Evolutionary conservation across 805 yeast species (phyloP), one percentile per base, ranked within the genome.

Genomic region (Wickerhamiella lipophila): DNA sequence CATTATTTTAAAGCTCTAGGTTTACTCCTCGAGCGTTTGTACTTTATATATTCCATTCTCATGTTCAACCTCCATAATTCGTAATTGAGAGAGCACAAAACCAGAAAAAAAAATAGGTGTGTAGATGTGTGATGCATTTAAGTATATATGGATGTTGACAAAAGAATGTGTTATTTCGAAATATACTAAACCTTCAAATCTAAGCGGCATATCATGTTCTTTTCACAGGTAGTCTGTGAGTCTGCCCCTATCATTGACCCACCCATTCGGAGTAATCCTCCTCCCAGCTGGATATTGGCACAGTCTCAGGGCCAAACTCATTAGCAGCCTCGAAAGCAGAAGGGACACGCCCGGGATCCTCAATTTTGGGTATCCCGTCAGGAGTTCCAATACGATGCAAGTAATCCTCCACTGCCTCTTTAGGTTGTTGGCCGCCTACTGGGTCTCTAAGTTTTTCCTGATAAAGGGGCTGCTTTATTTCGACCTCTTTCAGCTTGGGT

Each of bases 341-440:
- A 6, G 29, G 36, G 19, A 47, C 13, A 11, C 9, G 19, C 22
- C n/a, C 41, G 5, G 19, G 19, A 4, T 32, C 19, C 6, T 32
- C 38, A n/a, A 6, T 7, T 32, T 32, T 32, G 11, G 38, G n/a
- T 13, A 32, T 6, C 6, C 38, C 38, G 4, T 49, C 41, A n/a
- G 47, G 47, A 4, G 47, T 44, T 16, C 52, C 53, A 18, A 47
- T 23, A 1, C 53, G 49, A 15, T 50, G 40, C 32, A 56, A 40
- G 52, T 55, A 57, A 13, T 51, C 58, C 6, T 53, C 49, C 18
- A 58, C 58, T 32, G 55, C 58, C 15, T 57, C 60, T 6, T 53
- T 52, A 1, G 55, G 49, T 19, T 53, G 45, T 25, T 49, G 47
- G 36, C 49, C 51, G 4, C 44, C 44, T 15, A 25, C 43, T 8